Conservation (phyloP, 805 yeast genomes). For the Lachancea waltii region DNA sequence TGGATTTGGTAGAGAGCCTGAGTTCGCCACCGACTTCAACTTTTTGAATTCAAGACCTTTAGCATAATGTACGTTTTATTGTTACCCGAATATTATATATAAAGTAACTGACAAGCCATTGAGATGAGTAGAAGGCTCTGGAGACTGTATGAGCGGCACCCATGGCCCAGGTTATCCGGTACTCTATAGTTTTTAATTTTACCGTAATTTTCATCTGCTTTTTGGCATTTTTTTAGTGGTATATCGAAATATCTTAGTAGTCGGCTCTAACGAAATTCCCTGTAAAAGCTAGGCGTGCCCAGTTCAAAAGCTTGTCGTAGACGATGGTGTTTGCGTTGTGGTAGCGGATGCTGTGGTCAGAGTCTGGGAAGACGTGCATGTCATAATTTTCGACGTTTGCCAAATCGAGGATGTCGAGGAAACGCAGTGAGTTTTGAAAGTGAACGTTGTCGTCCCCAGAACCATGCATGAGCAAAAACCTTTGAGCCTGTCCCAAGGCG, state of each 20-base stretch:
- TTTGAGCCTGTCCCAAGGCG: conserved; percentile 46
- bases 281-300: conserved; percentile 58
- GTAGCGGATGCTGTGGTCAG: conserved; percentile 65
- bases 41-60: not conserved
- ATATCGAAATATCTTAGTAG: not conserved
- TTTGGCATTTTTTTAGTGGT: not conserved
- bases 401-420: conserved; percentile 68
- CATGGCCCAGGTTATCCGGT: too few relatives aligned
- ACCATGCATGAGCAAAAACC: conserved; percentile 91
- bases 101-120: too few relatives aligned
- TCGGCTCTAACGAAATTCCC: conserved; percentile 35
- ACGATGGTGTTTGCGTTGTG: conserved; percentile 70
- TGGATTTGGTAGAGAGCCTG: not conserved
- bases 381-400: conserved; percentile 79
- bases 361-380: conserved; percentile 72
- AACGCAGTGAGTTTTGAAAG: conserved; percentile 76
- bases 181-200: too few relatives aligned
- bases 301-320: conserved; percentile 56
- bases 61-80: not conserved
- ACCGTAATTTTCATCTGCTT: not conserved
- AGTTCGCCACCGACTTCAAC: conserved; percentile 9
- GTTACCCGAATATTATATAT: not conserved
- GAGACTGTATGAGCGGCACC: too few relatives aligned
- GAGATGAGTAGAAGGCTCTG: too few relatives aligned
- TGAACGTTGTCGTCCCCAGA: conserved; percentile 98